Base-by-base conservation (phyloP, 2,329 filamentous ascomycete genomes). In the Xylariomycetidae sp. region DNA sequence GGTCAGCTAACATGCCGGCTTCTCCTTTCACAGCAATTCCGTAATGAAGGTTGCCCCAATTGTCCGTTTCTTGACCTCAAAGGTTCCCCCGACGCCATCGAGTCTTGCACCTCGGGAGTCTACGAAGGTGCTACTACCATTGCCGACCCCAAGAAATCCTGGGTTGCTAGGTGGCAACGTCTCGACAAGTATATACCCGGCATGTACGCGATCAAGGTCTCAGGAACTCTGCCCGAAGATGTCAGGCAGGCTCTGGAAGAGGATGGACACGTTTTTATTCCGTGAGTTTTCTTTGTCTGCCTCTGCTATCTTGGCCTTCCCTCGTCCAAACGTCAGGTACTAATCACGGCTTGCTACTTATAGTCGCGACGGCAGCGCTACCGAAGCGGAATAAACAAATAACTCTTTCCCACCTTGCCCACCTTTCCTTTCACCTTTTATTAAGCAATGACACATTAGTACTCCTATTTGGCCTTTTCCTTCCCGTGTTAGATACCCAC, bases 111-210 rank as follows among this genome's bases (percentile, higher is more conserved):
- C 14, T 95, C 88, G 11, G 86, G 90, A 55, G 89, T 97, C 46
- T 98, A 92, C 58, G 92, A 98, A 61, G 92, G 92, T 30, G 66
- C 96, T 45, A 87, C 97, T 58, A 80, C 86, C 25, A 74, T 97
- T 23, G 79, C 82, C 30, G 82, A 96, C 57, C 89, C 89, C n/a
- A 66, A 67, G 27, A 77, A 72, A 48, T 94, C 86, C 53, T 98
- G 92, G 92, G 87, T 97, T 30, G 89, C 90, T n/a, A 86, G 87
- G 57, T 97, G 89, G 84, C 88, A 97, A 70, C 78, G 92, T 7
- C 66, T 98, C 39, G 87, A 96, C 58, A 79, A 78, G 35, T 97
- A 94, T 60, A 83, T 92, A 33, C 77, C 80, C 12, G 92, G 92
- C 34, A 81, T 94, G 37, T 98, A 98, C 65, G 92, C 92, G 13